These are phyloP conservation scores for Aureobasidium sp. DNA, from an alignment of 2,329 filamentous ascomycete genomes.

Conservation along the genomic window DNA sequence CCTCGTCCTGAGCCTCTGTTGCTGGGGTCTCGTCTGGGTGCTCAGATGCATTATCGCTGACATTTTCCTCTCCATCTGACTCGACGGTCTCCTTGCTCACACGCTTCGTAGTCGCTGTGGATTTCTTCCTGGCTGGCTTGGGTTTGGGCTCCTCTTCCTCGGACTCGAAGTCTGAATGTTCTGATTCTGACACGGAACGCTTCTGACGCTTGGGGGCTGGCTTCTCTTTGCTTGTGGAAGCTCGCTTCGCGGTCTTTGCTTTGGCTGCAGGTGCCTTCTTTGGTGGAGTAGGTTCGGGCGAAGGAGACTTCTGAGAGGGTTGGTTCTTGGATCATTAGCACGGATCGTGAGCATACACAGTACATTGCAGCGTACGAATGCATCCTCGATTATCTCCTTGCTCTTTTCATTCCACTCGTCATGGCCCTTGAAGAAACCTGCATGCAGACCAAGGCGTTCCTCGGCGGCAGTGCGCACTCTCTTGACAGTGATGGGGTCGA, in stretches of 20 bases:
- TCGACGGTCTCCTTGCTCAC: background rate
- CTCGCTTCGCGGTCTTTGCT: background rate
- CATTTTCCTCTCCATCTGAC: background rate
- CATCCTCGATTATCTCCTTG: slow-evolving; percentile 46
- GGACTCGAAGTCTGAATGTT: slow-evolving; percentile 13
- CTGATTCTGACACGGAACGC: slow-evolving; percentile 10
- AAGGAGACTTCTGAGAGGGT: slow-evolving; percentile 6
- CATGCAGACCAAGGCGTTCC: slow-evolving; percentile 43
- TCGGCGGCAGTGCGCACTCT: slow-evolving; percentile 49
- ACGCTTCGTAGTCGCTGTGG: background rate
- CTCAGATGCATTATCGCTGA: slow-evolving; percentile 3
- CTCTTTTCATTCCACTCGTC: slow-evolving; percentile 49
- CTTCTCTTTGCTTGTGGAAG: background rate
- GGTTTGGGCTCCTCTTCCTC: slow-evolving; percentile 11
- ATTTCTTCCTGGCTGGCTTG: background rate
- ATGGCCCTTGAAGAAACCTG: slow-evolving; percentile 50
- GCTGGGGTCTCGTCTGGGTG: slow-evolving; percentile 12
- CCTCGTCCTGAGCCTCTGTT: slow-evolving; percentile 16
- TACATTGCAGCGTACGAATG: slow-evolving; percentile 33
- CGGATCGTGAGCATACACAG: background rate
- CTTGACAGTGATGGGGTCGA: slow-evolving; percentile 52
- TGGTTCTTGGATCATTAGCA: background rate
- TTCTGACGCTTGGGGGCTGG: slow-evolving; percentile 11
- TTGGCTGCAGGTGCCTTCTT: background rate
- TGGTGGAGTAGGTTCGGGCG: background rate